Evolutionary conservation across 352 stramenopile genomes (phyloP).

Genomic region (Phytopythium montanum): DNA sequence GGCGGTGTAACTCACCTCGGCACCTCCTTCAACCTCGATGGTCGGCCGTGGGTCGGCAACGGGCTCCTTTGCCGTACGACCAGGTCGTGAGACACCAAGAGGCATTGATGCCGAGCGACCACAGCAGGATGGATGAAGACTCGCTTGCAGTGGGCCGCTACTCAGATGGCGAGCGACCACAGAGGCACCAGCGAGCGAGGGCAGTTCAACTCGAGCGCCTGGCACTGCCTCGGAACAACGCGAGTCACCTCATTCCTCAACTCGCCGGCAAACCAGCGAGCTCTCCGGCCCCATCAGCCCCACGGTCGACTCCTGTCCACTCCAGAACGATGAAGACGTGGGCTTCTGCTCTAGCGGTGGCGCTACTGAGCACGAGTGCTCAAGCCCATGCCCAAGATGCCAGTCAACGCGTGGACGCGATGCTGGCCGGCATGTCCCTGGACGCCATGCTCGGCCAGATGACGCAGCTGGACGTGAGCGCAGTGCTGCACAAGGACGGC

Average conservation of each 20-base stretch:
- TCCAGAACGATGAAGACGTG: background rate
- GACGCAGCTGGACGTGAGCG: constrained; percentile 88
- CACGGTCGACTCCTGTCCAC: background rate
- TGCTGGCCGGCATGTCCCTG: constrained; percentile 20
- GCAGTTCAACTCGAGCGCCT: too few species aligned
- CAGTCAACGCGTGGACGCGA: constrained; percentile 14
- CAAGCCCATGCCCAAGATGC: background rate
- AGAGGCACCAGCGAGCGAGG: too few species aligned
- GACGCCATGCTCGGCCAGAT: constrained; percentile 85
- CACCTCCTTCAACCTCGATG: background rate
- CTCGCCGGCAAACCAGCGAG: background rate
- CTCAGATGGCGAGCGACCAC: background rate
- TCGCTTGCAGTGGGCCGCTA: background rate
- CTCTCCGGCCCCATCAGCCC: background rate
- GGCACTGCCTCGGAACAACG: too few species aligned
- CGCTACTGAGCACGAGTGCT: background rate
- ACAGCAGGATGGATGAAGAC: background rate
- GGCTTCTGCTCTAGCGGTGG: background rate
- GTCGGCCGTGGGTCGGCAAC: background rate
- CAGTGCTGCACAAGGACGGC: constrained; percentile 61
- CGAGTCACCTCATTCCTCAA: background rate
- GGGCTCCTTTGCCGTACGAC: background rate
- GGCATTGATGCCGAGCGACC: background rate
- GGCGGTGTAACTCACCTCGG: background rate
- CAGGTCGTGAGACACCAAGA: background rate